Conservation (phyloP, 306 rosid genomes). For the Acmispon strigosus region DNA sequence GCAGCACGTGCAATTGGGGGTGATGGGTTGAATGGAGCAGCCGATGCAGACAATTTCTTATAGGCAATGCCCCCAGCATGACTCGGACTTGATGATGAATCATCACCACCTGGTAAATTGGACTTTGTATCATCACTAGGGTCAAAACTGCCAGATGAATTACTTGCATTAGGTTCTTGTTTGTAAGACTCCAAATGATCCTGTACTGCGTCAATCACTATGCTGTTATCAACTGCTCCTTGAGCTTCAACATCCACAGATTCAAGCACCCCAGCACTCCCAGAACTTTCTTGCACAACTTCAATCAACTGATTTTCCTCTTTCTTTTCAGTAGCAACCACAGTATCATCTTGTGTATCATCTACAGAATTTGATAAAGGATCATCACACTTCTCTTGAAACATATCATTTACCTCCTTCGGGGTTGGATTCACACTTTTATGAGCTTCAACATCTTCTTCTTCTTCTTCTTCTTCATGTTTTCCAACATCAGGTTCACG, state of each 20-base stretch:
- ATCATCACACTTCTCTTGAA: constrained; percentile 32
- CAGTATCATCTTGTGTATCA: constrained; percentile 38
- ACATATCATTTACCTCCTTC: constrained; percentile 25
- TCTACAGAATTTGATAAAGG: constrained; percentile 31
- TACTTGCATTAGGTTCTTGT: constrained; percentile 36
- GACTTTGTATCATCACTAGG: constrained; percentile 34
- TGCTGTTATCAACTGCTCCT: constrained; percentile 34
- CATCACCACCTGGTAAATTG: constrained; percentile 43
- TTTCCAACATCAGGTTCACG: constrained; percentile 31
- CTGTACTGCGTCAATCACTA: constrained; percentile 25
- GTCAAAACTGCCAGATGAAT: constrained; percentile 42
- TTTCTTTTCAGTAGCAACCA: constrained; percentile 33
- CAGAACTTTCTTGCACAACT: constrained; percentile 33
- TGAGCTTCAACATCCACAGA: constrained; percentile 33
- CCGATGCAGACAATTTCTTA: constrained; percentile 91
- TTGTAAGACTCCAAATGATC: constrained; percentile 34
- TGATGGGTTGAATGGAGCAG: constrained; percentile 93
- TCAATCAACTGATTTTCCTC: constrained; percentile 34
- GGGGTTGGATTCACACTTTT: constrained; percentile 30
- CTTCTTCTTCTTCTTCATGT: constrained; percentile 37
- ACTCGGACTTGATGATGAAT: constrained; percentile 31
- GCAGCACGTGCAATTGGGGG: constrained; percentile 61
- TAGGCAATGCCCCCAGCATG: constrained; percentile 41
- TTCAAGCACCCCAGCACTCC: constrained; percentile 35
- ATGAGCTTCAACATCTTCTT: constrained; percentile 37